Evolutionary conservation across 2,329 filamentous ascomycete genomes (phyloP), one percentile per base, ranked within the genome.

Genomic region (Fusarium irregulare): DNA sequence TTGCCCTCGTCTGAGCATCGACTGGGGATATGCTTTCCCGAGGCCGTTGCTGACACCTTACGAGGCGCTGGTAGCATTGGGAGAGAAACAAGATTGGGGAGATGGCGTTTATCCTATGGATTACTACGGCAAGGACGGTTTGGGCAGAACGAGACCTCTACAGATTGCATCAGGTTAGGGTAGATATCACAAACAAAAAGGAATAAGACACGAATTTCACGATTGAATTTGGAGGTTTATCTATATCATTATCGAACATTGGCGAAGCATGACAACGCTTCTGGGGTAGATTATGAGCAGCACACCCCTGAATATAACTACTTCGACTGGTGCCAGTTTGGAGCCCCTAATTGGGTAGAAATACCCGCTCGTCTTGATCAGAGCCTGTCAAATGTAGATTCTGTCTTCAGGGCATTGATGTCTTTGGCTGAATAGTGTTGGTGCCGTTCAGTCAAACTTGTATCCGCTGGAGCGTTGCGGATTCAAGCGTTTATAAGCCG

Each of bases 21-120:
- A 99, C 81, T 99, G 96, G 96, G 96, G 96, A 0, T 98, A 98
- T 82, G 96, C 96, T 1, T 99, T 99, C 77, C 88, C 93, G 2
- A 83, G 93, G 48, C 96, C 96, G 49, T 79, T 99, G 62, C 80
- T 99, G 77, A 98, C 95, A 55, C 95, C 96, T 3, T 98, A 99
- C 74, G 96, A 99, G 82, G 96, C 96, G 9, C 86, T 98, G 63
- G 91, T 99, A 34, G 93, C 93, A n/a, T 81, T 99, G 49, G 94
- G 92, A 5, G 90, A 90, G 66, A 88, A 87, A 70, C 87, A 96
- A 72, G 92, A 92, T 49, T 97, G 89, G 93, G 90, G 85, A 18
- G 85, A 83, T 60, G 91, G 89, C 2, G 86, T 93, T 16, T 99
- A 99, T 82, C 95, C 94, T 0, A 99, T 99, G 96, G 94, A 99